Base-by-base conservation (phyloP, 345 rosid species). In the Citrus reticulata region DNA sequence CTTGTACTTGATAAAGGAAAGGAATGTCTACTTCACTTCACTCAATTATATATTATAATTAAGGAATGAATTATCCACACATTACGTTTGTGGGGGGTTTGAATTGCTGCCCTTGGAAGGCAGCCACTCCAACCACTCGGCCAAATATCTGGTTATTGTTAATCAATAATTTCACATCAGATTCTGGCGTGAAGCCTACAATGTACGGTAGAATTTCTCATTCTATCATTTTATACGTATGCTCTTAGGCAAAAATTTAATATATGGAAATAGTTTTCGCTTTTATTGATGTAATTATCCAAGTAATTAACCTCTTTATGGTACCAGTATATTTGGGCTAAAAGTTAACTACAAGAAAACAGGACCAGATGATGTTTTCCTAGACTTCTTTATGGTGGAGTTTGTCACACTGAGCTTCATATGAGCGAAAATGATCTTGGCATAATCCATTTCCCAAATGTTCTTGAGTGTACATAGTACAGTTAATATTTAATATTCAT, bases 351-450 rank as follows among this genome's bases (percentile, higher is more conserved):
- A 70, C 89, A 91, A 91, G 81, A 87, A 84, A 73, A 94, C 92
- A 2, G 93, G 93, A 17, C 83, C 87, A 35, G 94, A 91, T 1
- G 98, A 93, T 87, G 94, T 90, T 6, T 77, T 73, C 51, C 42
- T 37, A 84, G 82, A 84, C 87, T 94, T 75, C 75, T 91, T 13
- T 85, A 82, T 66, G 87, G 94, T 78, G 98, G 97, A 66, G 83
- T 92, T 68, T 90, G 95, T 79, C 97, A 90, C 77, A 86, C 91
- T 8, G 95, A 94, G 83, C 67, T 92, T 73, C 97, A 89, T 76
- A 93, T 88, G 72, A 68, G 83, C 69, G 91, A 83, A 73, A 90
- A 87, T 59, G 93, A 92, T 73, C 88, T 88, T 0, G 88, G 88
- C 86, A 75, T 83, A 88, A 73, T 94, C 24, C 81, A 82, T 20